phyloP scores from a whole-genome alignment of 768 basidiomycete species.

The Leucocoprinus sp. region DNA sequence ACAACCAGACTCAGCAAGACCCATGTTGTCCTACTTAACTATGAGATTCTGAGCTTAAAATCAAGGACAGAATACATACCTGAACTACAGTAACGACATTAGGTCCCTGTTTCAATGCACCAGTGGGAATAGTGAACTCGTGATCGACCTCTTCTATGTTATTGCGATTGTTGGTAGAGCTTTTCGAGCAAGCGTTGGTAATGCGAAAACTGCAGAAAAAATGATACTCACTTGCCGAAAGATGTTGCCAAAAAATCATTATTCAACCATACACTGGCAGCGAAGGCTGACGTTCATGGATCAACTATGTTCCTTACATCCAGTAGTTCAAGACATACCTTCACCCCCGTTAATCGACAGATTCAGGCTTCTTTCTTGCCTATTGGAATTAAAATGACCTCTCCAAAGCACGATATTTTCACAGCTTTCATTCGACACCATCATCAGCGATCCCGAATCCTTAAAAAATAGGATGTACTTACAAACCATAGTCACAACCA shows the following conservation, averaged over 20 bases:
- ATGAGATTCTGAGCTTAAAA: neutral
- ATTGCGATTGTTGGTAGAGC: conserved; percentile 59
- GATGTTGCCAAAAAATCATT: conserved; percentile 62
- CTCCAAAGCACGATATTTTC: conserved; percentile 79
- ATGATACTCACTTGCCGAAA: conserved; percentile 59
- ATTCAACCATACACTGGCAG: conserved; percentile 79
- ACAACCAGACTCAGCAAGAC: conserved; percentile 58
- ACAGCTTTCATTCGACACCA: conserved; percentile 40
- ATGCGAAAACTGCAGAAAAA: neutral
- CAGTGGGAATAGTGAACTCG: conserved; percentile 52
- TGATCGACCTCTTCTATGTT: conserved; percentile 63
- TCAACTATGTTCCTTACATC: neutral
- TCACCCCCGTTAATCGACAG: conserved; percentile 76
- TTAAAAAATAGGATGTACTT: conserved; percentile 17
- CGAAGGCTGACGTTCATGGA: conserved; percentile 45
- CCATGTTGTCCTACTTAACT: conserved; percentile 63
- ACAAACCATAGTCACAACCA: conserved; percentile 86
- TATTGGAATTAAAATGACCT: conserved; percentile 65
- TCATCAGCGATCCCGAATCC: conserved; percentile 5
- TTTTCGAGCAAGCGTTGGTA: conserved; percentile 14
- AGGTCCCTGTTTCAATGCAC: conserved; percentile 40
- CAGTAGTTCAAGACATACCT: conserved; percentile 35
- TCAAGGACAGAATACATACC: conserved; percentile 26
- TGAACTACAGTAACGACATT: conserved; percentile 77
- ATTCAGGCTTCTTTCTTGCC: conserved; percentile 54